These are phyloP conservation scores for Ichthyophthirius multifiliis DNA, from an alignment of 169 alveolate species.

Conservation along the genomic window DNA sequence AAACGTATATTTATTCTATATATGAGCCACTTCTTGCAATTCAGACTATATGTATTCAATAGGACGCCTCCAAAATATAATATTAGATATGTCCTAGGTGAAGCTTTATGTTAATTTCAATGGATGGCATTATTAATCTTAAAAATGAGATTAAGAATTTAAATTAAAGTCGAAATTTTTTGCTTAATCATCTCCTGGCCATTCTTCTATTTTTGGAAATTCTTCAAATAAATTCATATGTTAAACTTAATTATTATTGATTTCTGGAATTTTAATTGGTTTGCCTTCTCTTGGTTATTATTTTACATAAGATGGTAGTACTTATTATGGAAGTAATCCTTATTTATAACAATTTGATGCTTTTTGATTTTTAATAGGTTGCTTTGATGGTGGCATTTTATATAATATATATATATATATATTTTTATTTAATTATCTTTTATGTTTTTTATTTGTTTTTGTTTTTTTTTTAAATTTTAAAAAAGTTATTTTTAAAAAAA, in stretches of 20 bases:
- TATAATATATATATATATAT: background rate
- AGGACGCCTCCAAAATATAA: constrained; percentile 55
- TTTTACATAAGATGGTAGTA: constrained; percentile 62
- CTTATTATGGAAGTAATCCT: constrained; percentile 59
- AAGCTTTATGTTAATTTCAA: background rate
- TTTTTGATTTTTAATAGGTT: constrained; percentile 50
- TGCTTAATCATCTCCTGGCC: constrained; percentile 80
- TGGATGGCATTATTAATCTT: constrained; percentile 36
- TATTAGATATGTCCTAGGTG: constrained; percentile 31
- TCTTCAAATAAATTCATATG: constrained; percentile 21
- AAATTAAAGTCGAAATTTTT: constrained; percentile 34
- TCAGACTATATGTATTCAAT: constrained; percentile 34
- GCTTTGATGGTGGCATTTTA: constrained; percentile 64
- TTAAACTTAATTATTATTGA: background rate
- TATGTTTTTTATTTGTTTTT: too few relatives aligned
- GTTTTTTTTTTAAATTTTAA: too few relatives aligned
- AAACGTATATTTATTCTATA: constrained; percentile 37
- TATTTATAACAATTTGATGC: constrained; percentile 45
- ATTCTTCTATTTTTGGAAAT: constrained; percentile 48
- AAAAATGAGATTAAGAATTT: constrained; percentile 31
- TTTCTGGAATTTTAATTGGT: constrained; percentile 38
- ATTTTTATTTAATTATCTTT: background rate
- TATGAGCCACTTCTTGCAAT: constrained; percentile 40
- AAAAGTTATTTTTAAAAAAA: too few relatives aligned
- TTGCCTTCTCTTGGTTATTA: constrained; percentile 64